These are phyloP conservation scores for Thamnidium elegans DNA, from an alignment of 192 early-diverging fungal genomes.

Conservation along the genomic window DNA sequence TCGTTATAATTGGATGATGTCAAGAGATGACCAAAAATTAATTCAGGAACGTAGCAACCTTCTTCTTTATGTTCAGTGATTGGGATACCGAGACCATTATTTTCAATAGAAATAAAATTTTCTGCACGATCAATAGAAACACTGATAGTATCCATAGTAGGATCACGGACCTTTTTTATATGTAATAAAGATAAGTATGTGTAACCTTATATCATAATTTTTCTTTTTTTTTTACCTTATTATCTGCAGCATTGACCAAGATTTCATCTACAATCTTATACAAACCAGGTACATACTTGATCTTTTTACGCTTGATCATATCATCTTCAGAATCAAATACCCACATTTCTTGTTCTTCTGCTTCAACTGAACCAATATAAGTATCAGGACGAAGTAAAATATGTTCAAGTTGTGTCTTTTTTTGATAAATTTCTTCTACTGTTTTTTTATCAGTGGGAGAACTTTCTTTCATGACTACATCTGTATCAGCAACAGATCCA, in stretches of 20 bases:
- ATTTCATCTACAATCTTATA: constrained; percentile 99
- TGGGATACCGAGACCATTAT: constrained; percentile 95
- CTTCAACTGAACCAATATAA: constrained; percentile 92
- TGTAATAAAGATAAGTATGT: not conserved
- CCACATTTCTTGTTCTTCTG: constrained; percentile 81
- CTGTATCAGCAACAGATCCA: not conserved
- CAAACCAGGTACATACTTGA: constrained; percentile 82
- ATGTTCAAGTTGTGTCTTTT: constrained; percentile 93
- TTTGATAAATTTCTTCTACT: constrained; percentile 91
- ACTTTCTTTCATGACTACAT: not conserved
- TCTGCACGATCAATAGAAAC: constrained; percentile 82
- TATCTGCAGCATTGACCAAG: constrained; percentile 94
- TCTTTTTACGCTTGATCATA: constrained; percentile 59
- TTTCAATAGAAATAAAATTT: constrained; percentile 82
- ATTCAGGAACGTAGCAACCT: constrained; percentile 89
- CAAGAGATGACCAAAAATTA: constrained; percentile 95
- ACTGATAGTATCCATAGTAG: constrained; percentile 80
- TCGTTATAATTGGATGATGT: constrained; percentile 99
- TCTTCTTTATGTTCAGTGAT: constrained; percentile 90
- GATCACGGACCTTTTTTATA: constrained; percentile 70
- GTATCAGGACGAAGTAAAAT: constrained; percentile 93
- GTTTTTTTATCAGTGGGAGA: constrained; percentile 23
- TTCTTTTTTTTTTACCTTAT: constrained; percentile 57
- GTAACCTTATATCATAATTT: not conserved
- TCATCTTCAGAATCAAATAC: constrained; percentile 68